Base-by-base conservation (phyloP, 2,329 filamentous ascomycete genomes). In the Rachicladosporium sp. region DNA sequence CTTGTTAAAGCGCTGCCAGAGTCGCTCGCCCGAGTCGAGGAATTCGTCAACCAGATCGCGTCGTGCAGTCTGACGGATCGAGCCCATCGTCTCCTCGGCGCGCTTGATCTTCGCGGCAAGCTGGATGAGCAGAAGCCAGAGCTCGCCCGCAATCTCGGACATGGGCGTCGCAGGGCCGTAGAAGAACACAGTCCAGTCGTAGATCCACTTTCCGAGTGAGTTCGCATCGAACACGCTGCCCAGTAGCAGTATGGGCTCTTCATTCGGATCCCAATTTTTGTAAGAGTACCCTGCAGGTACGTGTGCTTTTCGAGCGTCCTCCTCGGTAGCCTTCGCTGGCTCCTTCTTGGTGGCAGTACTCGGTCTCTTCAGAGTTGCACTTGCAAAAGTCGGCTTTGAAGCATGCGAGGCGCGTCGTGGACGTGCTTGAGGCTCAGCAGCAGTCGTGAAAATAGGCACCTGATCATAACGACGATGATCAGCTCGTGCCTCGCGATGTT, bases 171-270 rank as follows among this genome's bases (percentile, higher is more conserved):
- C 75, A 10, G 86, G 76, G 30, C 85, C 85, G 50, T 93, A 80
- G 59, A 82, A 80, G 67, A 85, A 94, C 47, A 95, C 85, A 11
- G 91, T 95, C 91, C 91, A 98, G 71, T 96, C 91, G 64, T 94
- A 98, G 57, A 98, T 93, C 91, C 91, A 98, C 66, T 95, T 95
- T 56, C 91, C 91, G 27, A 98, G 73, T 19, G 86, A 94, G 72
- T 96, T 95, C 56, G 89, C 85, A 58, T 96, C 91, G 57, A 96
- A 96, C 42, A 96, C 91, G 57, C 85, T 93, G 37, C 91, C 91
- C 15, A 96, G 73, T 19, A 98, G 75, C 58, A 95, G 80, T 59
- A 98, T 95, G 37, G 91, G 91, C 51, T 87, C 79, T 68, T 96
- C 89, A 21, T 77, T 79, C 1, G 89, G 89, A 59, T 98, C 91